Evolutionary conservation across 2,329 filamentous ascomycete species (phyloP).

Genomic region (Fusarium lyarnte): DNA sequence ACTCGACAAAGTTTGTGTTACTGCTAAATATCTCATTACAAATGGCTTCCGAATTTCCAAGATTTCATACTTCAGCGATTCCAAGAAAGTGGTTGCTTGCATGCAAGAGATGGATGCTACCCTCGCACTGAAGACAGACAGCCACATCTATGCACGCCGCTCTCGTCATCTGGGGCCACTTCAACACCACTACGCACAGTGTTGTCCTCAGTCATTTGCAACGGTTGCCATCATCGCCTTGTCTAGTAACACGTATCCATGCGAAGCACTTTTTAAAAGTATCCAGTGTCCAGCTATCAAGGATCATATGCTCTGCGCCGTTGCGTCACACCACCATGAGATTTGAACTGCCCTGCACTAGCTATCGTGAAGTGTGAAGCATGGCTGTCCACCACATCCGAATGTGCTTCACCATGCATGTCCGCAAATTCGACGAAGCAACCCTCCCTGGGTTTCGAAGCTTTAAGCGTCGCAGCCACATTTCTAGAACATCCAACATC

Average conservation of each 20-base stretch:
- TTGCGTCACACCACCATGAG: conserved; percentile 26
- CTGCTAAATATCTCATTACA: not conserved
- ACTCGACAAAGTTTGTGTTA: not conserved
- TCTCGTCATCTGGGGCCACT: conserved; percentile 40
- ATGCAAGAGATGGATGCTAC: conserved; percentile 33
- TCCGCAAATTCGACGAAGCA: conserved; percentile 15
- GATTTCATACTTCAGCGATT: conserved; percentile 10
- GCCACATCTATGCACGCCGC: conserved; percentile 35
- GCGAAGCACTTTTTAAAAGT: not conserved
- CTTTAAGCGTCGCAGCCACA: conserved; percentile 27
- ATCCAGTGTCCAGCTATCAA: not conserved
- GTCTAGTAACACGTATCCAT: not conserved
- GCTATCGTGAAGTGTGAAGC: conserved; percentile 10
- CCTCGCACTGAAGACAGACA: conserved; percentile 16
- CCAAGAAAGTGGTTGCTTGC: conserved; percentile 10
- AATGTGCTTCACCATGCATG: conserved; percentile 22
- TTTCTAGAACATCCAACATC: conserved; percentile 32
- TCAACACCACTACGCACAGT: conserved; percentile 33
- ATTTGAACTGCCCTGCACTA: conserved; percentile 10
- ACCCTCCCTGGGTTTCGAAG: conserved; percentile 19
- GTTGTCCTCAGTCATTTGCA: conserved; percentile 24
- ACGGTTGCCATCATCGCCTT: conserved; percentile 17
- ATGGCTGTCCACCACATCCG: conserved; percentile 1
- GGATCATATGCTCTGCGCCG: conserved; percentile 8
- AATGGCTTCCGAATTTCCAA: conserved; percentile 5